phyloP scores from a whole-genome alignment of 2,329 filamentous ascomycete species.

The Sporothrix humicola region DNA sequence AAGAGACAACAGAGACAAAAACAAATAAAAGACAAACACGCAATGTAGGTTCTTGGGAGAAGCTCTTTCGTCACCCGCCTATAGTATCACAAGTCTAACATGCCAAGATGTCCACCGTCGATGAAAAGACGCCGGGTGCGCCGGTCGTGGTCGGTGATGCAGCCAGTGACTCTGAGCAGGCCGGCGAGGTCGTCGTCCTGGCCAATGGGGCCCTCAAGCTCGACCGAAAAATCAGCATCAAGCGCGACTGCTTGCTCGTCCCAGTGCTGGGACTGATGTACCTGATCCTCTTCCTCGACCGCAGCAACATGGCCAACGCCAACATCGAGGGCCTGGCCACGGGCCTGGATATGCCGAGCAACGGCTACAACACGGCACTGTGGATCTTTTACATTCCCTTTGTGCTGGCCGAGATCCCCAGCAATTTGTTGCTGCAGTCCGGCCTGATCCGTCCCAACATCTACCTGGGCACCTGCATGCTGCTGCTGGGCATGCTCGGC shows the following conservation, averaged over 20 bases:
- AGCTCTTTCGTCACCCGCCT: not conserved
- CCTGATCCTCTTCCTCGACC: slow-evolving; percentile 1
- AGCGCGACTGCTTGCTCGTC: not conserved
- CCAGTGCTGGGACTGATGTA: not conserved
- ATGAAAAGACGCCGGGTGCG: not conserved
- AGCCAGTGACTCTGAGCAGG: not conserved
- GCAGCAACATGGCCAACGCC: slow-evolving; percentile 10
- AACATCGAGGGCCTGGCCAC: not conserved
- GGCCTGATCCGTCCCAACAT: not conserved
- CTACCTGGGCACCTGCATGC: not conserved
- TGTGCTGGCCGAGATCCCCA: not conserved
- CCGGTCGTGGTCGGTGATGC: not conserved
- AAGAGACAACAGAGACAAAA: not conserved
- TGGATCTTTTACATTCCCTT: slow-evolving; percentile 11
- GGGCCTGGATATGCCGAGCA: slow-evolving; percentile 7
- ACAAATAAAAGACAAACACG: not conserved
- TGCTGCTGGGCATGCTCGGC: not conserved
- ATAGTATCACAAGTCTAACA: not conserved
- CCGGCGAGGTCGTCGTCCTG: not conserved
- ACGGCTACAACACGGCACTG: not conserved
- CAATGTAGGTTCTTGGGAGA: not conserved
- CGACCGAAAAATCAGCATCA: not conserved
- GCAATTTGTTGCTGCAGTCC: not conserved
- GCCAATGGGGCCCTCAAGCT: not conserved
- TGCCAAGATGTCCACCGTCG: not conserved